These are phyloP conservation scores for Cladosporium sp. DNA, from an alignment of 2,329 filamentous ascomycete genomes.

Conservation along the genomic window DNA sequence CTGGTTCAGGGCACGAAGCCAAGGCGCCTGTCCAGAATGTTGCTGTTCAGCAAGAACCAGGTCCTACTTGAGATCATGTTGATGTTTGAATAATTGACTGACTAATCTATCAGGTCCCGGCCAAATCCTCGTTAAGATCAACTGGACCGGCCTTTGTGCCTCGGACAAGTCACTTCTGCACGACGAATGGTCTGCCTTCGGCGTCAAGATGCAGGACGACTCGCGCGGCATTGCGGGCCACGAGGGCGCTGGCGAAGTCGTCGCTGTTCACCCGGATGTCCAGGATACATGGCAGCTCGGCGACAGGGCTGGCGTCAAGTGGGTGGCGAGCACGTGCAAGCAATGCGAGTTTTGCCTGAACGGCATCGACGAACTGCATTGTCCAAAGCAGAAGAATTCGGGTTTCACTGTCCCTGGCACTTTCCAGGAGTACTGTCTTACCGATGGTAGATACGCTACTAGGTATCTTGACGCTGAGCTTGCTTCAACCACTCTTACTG, in stretches of 20 bases:
- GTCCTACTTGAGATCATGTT: constrained; percentile 13
- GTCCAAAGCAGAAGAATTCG: constrained; percentile 33
- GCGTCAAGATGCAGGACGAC: constrained; percentile 26
- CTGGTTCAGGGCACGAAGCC: constrained; percentile 27
- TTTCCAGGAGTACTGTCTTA: constrained; percentile 35
- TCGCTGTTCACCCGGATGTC: constrained; percentile 24
- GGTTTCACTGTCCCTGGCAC: constrained; percentile 36
- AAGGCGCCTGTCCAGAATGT: constrained; percentile 30
- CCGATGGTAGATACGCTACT: constrained; percentile 34
- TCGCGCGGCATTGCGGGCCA: constrained; percentile 29
- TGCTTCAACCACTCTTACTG: background rate
- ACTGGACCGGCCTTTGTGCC: constrained; percentile 31
- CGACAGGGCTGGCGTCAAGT: constrained; percentile 32
- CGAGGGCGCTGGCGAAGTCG: constrained; percentile 29
- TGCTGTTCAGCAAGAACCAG: constrained; percentile 27
- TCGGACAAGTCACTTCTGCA: constrained; percentile 34
- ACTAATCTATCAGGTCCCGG: constrained; percentile 26
- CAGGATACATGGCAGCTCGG: constrained; percentile 26
- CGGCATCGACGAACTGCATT: constrained; percentile 34
- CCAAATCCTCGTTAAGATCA: constrained; percentile 34
- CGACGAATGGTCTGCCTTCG: constrained; percentile 33
- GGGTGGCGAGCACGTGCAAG: constrained; percentile 25
- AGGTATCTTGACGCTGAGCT: background rate
- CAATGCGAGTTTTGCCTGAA: constrained; percentile 31
- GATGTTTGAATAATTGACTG: constrained; percentile 21